phyloP scores from a whole-genome alignment of 164 flowering plant species.

The Akebia trifoliata region DNA sequence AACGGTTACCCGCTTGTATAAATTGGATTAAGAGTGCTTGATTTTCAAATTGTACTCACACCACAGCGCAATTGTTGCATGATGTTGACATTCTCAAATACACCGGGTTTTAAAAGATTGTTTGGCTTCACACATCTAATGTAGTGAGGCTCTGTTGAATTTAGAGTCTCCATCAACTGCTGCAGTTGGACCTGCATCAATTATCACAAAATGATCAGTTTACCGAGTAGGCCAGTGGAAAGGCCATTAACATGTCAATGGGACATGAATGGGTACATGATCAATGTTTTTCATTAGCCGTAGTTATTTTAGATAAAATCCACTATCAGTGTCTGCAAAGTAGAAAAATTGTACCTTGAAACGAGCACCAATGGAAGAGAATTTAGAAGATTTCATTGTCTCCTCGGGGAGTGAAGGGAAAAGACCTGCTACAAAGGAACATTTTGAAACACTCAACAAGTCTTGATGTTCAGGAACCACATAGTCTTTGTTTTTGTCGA shows the following conservation, averaged over 20 bases:
- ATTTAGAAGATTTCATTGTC: slow-evolving; percentile 56
- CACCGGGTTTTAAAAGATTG: too few relatives aligned
- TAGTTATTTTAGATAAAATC: neutral
- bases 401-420: slow-evolving; percentile 67
- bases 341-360: slow-evolving; percentile 51
- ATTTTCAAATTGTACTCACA: too few relatives aligned
- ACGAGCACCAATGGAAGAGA: slow-evolving; percentile 79
- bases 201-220: too few relatives aligned
- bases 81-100: too few relatives aligned
- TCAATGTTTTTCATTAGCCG: neutral
- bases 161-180: too few relatives aligned
- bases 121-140: too few relatives aligned
- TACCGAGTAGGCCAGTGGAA: neutral
- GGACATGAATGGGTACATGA: neutral
- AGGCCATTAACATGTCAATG: neutral
- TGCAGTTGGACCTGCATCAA: too few relatives aligned
- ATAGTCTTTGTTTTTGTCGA: slow-evolving; percentile 93
- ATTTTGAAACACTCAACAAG: slow-evolving; percentile 69
- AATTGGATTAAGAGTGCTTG: neutral
- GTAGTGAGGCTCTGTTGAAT: too few relatives aligned
- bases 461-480: slow-evolving; percentile 86
- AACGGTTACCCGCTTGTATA: neutral
- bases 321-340: neutral
- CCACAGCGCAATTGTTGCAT: too few relatives aligned
- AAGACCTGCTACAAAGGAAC: slow-evolving; percentile 70